Percentiles rank a stretch among this genome's conserved stretches.
phyloP scores from a whole-genome alignment of 106 monocot species.

The Acanthochlamys bracteata region DNA sequence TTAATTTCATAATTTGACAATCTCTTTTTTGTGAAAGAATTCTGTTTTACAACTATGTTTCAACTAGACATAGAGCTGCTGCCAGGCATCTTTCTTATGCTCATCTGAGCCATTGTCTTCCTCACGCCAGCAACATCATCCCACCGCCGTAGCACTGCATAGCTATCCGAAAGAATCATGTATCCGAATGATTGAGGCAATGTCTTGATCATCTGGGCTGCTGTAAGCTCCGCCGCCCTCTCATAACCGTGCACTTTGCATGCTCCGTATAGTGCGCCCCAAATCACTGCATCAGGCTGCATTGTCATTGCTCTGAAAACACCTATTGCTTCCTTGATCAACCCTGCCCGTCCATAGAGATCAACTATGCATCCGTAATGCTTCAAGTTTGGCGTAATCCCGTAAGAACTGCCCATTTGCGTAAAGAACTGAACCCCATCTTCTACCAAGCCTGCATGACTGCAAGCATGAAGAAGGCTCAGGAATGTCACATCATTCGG shows the following conservation, averaged over 20 bases:
- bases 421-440: constrained; percentile 15
- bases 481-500: constrained; percentile 30
- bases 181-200: constrained; percentile 15
- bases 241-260: constrained; percentile 9
- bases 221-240: constrained; percentile 8
- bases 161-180: constrained; percentile 14
- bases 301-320: constrained; percentile 22
- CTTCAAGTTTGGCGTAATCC: constrained; percentile 22
- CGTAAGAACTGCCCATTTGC: constrained; percentile 11
- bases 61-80: constrained; percentile 8
- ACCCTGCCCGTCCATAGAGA: constrained; percentile 27
- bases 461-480: constrained; percentile 18
- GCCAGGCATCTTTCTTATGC: constrained; percentile 21
- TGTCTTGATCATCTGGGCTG: constrained; percentile 13
- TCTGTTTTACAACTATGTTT: background rate
- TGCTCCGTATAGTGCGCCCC: constrained; percentile 25
- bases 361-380: constrained; percentile 39
- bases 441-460: constrained; percentile 23
- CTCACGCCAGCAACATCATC: constrained; percentile 19
- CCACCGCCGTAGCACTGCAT: constrained; percentile 13
- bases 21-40: too few species aligned
- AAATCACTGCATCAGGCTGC: constrained; percentile 28
- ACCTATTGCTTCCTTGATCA: constrained; percentile 16
- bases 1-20: too few species aligned
- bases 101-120: constrained; percentile 28